Conservation (phyloP, 2,329 filamentous ascomycete species). For the Scedosporium dehoogii region DNA sequence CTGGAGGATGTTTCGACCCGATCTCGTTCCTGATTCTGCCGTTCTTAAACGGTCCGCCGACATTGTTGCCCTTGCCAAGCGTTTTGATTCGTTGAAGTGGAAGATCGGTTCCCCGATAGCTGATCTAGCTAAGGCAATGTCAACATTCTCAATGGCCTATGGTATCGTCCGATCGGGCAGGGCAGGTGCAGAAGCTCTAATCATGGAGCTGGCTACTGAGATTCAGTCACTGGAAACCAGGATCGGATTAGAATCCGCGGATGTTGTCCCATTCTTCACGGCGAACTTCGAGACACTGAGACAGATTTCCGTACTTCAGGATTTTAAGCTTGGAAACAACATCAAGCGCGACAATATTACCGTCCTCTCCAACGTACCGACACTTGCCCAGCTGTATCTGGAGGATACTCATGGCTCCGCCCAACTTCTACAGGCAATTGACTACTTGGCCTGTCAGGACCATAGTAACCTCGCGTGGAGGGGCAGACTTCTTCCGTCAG, state of each 20-base stretch:
- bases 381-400: slow-evolving; percentile 31
- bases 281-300: slow-evolving; percentile 47
- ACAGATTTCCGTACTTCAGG: slow-evolving; percentile 37
- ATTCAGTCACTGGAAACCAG: slow-evolving; percentile 40
- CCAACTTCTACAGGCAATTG: slow-evolving; percentile 34
- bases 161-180: slow-evolving; percentile 36
- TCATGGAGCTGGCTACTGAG: slow-evolving; percentile 39
- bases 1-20: slow-evolving; percentile 64
- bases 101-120: slow-evolving; percentile 39
- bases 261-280: slow-evolving; percentile 39
- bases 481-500: slow-evolving; percentile 28
- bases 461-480: slow-evolving; percentile 26
- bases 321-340: neutral
- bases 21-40: slow-evolving; percentile 36
- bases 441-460: slow-evolving; percentile 31
- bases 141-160: slow-evolving; percentile 46
- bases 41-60: slow-evolving; percentile 36
- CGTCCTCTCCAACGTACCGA: slow-evolving; percentile 37
- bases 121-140: slow-evolving; percentile 43
- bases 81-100: slow-evolving; percentile 54
- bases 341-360: slow-evolving; percentile 24
- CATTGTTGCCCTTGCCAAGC: slow-evolving; percentile 44
- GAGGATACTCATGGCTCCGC: slow-evolving; percentile 22
- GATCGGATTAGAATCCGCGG: slow-evolving; percentile 29
- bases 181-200: slow-evolving; percentile 32